Evolutionary conservation across 1,284 basidiomycete genomes (phyloP), one percentile per base, ranked within the genome.

Genomic region (Leccinum variabile): DNA sequence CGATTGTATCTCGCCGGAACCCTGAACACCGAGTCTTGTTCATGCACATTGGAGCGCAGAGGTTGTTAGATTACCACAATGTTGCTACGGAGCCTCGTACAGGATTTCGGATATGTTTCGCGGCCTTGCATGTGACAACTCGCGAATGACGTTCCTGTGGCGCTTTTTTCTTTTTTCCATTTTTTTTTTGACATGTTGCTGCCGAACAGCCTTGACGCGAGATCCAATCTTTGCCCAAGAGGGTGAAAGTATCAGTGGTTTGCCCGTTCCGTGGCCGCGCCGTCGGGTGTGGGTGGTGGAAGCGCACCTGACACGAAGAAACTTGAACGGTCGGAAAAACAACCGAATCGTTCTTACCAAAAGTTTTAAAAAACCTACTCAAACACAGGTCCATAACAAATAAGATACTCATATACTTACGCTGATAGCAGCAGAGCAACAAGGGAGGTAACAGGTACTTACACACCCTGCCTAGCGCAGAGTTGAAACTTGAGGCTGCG

Each of bases 381-480:
- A 63, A 30, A 60, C 60, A 53, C 54, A 60, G 35, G 41, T 60
- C 49, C 56, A 11, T 61, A 66, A 28, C 63, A 59, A 64, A 74
- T 75, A 75, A 75, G 60, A 75, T 73, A 76, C 68, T 72, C 66
- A 73, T 76, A 74, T 74, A 74, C 72, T 74, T 77, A 74, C 72
- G 73, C 73, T 65, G 67, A 57, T 58, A 60, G 63, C 69, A 65
- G 63, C 68, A 63, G 59, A 69, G 63, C 65, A 64, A 75, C 72
- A 75, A 66, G 53, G 65, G 54, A 62, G 60, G 58, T 64, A 71
- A 59, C 59, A 22, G 63, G 73, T 70, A 74, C 72, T 74, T 76
- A 74, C 75, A 76, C 60, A 72, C 72, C 74, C 75, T 59, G 52
- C 73, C 70, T 76, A 73, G 59, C 65, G 68, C 65, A 73, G 70